phyloP scores from a whole-genome alignment of 2,329 filamentous ascomycete species.

The Rhynchosporium secalis region DNA sequence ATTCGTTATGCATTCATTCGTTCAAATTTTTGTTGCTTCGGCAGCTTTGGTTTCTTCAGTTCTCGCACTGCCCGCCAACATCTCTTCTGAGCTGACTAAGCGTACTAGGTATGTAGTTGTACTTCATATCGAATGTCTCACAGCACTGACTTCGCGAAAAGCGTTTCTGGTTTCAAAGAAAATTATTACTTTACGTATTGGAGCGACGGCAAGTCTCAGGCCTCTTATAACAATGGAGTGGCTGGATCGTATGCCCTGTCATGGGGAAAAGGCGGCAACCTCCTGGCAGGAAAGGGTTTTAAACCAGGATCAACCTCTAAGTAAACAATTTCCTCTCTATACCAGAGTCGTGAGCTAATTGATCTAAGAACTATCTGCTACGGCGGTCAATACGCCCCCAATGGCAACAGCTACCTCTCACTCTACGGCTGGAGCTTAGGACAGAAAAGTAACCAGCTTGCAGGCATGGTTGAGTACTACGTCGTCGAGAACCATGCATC shows the following conservation, averaged over 20 bases:
- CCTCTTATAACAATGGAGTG: constrained; percentile 53
- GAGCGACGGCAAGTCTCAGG: constrained; percentile 51
- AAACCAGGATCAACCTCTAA: constrained; percentile 40
- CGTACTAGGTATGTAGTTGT: constrained; percentile 32
- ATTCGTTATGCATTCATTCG: constrained; percentile 30
- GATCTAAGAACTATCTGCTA: constrained; percentile 44
- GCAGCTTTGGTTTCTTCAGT: constrained; percentile 26
- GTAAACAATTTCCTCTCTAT: constrained; percentile 16
- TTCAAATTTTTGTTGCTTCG: constrained; percentile 16
- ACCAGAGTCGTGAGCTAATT: neutral
- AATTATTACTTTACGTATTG: constrained; percentile 63
- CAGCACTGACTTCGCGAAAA: neutral
- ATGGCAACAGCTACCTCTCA: constrained; percentile 51
- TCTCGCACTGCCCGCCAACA: constrained; percentile 21
- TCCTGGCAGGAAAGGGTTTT: constrained; percentile 53
- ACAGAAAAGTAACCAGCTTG: neutral
- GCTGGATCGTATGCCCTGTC: constrained; percentile 51
- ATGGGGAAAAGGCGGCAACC: constrained; percentile 51
- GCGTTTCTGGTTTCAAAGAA: constrained; percentile 52
- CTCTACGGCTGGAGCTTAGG: constrained; percentile 54
- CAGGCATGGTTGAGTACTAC: constrained; percentile 44
- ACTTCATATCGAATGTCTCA: neutral
- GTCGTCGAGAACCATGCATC: constrained; percentile 52
- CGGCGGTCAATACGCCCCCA: constrained; percentile 44
- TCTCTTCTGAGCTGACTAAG: constrained; percentile 10